Conservation (phyloP, 805 yeast species). For the Candida vartiovaarae region DNA sequence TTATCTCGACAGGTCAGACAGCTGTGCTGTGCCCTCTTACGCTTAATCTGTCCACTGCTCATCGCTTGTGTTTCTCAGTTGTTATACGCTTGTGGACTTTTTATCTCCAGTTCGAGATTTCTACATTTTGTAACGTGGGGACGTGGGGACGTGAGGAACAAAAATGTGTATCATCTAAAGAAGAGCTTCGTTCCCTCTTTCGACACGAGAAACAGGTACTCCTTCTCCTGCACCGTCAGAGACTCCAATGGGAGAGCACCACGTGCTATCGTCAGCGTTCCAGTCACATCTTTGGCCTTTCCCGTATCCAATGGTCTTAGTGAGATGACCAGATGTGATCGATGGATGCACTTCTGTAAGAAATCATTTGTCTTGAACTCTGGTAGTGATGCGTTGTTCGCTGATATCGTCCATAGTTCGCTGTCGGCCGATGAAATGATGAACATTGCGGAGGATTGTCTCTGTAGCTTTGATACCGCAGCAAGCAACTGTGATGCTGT, state of each 20-base stretch:
- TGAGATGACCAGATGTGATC: slow-evolving; percentile 44
- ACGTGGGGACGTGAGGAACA: too few relatives aligned
- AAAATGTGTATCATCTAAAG: slow-evolving; percentile 24
- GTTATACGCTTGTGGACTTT: too few relatives aligned
- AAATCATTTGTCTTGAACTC: slow-evolving; percentile 40
- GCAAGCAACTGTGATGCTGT: slow-evolving; percentile 29
- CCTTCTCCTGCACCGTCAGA: slow-evolving; percentile 43
- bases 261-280: slow-evolving; percentile 50
- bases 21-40: not conserved
- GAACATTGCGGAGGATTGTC: slow-evolving; percentile 27
- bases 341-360: slow-evolving; percentile 40
- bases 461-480: slow-evolving; percentile 29
- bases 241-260: slow-evolving; percentile 33
- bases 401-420: slow-evolving; percentile 27
- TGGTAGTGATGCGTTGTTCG: slow-evolving; percentile 23
- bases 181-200: slow-evolving; percentile 43
- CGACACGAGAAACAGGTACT: slow-evolving; percentile 51
- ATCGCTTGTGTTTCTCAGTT: too few relatives aligned
- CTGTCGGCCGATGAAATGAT: slow-evolving; percentile 36
- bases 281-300: slow-evolving; percentile 76
- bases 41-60: not conserved
- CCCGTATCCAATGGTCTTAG: slow-evolving; percentile 72
- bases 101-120: too few relatives aligned
- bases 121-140: too few relatives aligned
- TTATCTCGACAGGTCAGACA: not conserved